Evolutionary conservation across 2,329 filamentous ascomycete genomes (phyloP), one percentile per base, ranked within the genome.

Genomic region (Aspergillus ruber): DNA sequence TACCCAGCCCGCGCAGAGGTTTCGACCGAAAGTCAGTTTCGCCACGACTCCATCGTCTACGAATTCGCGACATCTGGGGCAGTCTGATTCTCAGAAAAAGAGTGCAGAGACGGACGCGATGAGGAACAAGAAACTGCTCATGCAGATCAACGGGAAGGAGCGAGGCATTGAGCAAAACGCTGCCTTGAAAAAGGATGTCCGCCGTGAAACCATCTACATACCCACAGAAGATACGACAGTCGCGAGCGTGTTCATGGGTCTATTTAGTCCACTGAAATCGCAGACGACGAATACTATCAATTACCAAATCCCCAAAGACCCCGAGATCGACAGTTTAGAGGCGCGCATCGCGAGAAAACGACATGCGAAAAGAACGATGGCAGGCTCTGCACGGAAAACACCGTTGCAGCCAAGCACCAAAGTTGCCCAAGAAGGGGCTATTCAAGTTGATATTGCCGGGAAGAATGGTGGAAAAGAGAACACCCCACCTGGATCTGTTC

Each of bases 391-490:
- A 2, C 52, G 54, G 42, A 70, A 75, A 38, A 68, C 65, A 15
- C 78, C 80, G 3, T 61, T 83, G 44, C 73, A 74, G 32, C 68
- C 72, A 35, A 70, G 64, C 10, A 50, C 58, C 5, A 68, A 62
- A 23, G 48, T 65, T 45, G 50, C 64, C 6, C 76, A 78, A 53
- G 71, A 70, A 42, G 57, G 62, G 6, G 65, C 66, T 4, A 63
- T 67, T 36, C 60, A 63, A 15, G 57, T 67, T 39, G 76, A 82
- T 55, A 59, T 76, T n/a, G 57, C 68, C 49, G 80, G 79, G 20
- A 72, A 72, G 43, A 77, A 78, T 29, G 74, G 73, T 4, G 81
- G 81, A 5, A 85, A 85, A 56, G 81, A 84, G 60, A 85, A 84
- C 52, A 58, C 82, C 4, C 80, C 80, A 12, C 81, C 80, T 1